Evolutionary conservation across 164 flowering plant species (phyloP).

Genomic region (Umbellularia californica): DNA sequence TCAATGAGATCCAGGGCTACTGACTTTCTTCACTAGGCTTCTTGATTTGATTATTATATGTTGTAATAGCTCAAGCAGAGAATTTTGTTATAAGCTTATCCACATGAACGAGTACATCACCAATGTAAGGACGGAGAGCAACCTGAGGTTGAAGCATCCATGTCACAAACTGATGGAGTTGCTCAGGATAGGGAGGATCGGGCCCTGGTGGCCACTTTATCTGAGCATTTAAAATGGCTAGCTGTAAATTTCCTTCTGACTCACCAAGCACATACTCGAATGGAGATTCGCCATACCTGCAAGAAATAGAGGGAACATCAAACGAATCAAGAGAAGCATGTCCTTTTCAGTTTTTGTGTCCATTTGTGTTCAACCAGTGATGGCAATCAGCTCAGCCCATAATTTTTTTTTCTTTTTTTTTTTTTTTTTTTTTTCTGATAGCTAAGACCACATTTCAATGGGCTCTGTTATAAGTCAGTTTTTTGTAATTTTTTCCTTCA

Average conservation of each 20-base stretch:
- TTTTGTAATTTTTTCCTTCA: too few species aligned
- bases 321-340: background rate
- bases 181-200: constrained; percentile 80
- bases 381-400: background rate
- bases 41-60: background rate
- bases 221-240: constrained; percentile 88
- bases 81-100: constrained; percentile 83
- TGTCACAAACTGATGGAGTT: constrained; percentile 79
- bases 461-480: background rate
- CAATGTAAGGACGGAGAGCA: constrained; percentile 77
- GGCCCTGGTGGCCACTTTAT: constrained; percentile 91
- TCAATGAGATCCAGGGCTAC: background rate
- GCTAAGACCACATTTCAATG: too few species aligned
- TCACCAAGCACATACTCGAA: constrained; percentile 93
- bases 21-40: background rate
- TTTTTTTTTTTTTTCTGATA: too few species aligned
- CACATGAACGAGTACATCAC: constrained; percentile 81
- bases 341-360: background rate
- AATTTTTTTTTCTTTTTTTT: too few species aligned
- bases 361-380: background rate
- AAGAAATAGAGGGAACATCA: background rate
- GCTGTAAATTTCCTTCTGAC: constrained; percentile 87
- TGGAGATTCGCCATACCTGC: constrained; percentile 91
- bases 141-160: constrained; percentile 99
- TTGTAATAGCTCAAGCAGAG: constrained; percentile 9